A percentile compares a stretch with the other conserved stretches of the same genome.
Conservation (phyloP, 805 yeast species). For the Clavispora phyllophila region DNA sequence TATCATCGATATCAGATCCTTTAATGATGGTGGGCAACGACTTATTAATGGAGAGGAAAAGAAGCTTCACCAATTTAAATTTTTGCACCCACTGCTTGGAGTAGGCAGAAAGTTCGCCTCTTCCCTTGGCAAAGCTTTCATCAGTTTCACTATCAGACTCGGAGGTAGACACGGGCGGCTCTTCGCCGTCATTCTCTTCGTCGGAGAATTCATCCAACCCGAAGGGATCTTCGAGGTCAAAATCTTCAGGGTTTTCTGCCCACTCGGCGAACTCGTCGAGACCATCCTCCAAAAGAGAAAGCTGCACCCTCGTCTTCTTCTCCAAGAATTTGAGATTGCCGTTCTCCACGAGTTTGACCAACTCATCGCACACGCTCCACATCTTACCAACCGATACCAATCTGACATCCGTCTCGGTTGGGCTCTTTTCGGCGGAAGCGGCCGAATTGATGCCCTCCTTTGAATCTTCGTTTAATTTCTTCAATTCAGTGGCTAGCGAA, state of each 20-base stretch:
- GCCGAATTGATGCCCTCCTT: slow-evolving; percentile 7
- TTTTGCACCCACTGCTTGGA: slow-evolving; percentile 48
- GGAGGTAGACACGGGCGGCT: slow-evolving; percentile 14
- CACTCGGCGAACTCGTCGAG: slow-evolving; percentile 66
- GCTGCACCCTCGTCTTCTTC: slow-evolving; percentile 39
- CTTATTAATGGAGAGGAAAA: slow-evolving; percentile 54
- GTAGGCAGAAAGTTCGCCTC: slow-evolving; percentile 30
- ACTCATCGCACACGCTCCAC: slow-evolving; percentile 61
- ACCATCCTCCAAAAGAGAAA: slow-evolving; percentile 53
- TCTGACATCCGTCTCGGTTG: slow-evolving; percentile 31
- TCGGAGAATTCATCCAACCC: slow-evolving; percentile 31
- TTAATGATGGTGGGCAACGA: slow-evolving; percentile 45
- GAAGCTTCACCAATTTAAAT: slow-evolving; percentile 51
- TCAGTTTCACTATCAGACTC: slow-evolving; percentile 8
- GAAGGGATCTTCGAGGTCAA: slow-evolving; percentile 49
- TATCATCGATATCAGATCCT: slow-evolving; percentile 43
- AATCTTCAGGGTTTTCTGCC: slow-evolving; percentile 53
- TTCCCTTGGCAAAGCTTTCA: background rate
- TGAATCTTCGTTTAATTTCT: slow-evolving; percentile 13
- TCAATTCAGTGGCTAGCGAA: slow-evolving; percentile 24
- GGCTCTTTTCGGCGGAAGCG: background rate
- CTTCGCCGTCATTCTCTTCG: slow-evolving; percentile 22
- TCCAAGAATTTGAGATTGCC: slow-evolving; percentile 56
- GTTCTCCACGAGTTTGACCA: slow-evolving; percentile 36
- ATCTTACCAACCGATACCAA: slow-evolving; percentile 59